Conservation (phyloP, 2,329 filamentous ascomycete genomes). For the Arthroderma uncinatum region DNA sequence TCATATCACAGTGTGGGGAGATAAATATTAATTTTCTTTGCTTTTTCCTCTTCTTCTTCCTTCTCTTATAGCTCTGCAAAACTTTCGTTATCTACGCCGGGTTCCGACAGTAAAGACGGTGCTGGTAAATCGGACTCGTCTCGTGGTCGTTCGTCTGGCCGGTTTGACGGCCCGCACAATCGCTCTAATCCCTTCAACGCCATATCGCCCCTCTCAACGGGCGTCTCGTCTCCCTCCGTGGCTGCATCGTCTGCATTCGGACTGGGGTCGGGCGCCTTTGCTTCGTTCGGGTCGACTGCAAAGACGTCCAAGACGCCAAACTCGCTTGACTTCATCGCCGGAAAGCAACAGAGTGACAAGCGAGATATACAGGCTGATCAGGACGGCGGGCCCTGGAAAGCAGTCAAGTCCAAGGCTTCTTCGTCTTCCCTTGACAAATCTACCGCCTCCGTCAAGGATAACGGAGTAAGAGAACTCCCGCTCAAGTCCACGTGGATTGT, state of each 20-base stretch:
- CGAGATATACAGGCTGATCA: constrained; percentile 34
- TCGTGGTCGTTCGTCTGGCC: constrained; percentile 58
- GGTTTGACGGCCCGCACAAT: constrained; percentile 64
- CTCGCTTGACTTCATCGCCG: constrained; percentile 61
- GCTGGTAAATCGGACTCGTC: constrained; percentile 46
- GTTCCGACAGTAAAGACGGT: constrained; percentile 42
- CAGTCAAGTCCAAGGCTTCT: constrained; percentile 31
- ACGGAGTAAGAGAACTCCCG: constrained; percentile 39
- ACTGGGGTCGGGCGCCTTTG: constrained; percentile 87
- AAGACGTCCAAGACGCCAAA: constrained; percentile 83
- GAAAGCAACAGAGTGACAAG: constrained; percentile 53
- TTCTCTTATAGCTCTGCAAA: constrained; percentile 59
- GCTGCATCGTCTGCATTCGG: constrained; percentile 82
- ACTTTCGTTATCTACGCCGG: constrained; percentile 73
- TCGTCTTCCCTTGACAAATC: constrained; percentile 30
- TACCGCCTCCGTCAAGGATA: constrained; percentile 16
- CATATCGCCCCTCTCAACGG: constrained; percentile 58
- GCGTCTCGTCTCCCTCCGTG: constrained; percentile 62
- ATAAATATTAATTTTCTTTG: constrained; percentile 20
- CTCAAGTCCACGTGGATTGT: constrained; percentile 88
- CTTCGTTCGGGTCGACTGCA: constrained; percentile 70
- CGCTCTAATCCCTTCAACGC: constrained; percentile 67
- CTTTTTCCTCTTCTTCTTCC: neutral
- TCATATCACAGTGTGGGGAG: constrained; percentile 6
- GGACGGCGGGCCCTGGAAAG: constrained; percentile 20